Conservation (phyloP, 495 filamentous ascomycete genomes). For the Aspergillus conjunctus region DNA sequence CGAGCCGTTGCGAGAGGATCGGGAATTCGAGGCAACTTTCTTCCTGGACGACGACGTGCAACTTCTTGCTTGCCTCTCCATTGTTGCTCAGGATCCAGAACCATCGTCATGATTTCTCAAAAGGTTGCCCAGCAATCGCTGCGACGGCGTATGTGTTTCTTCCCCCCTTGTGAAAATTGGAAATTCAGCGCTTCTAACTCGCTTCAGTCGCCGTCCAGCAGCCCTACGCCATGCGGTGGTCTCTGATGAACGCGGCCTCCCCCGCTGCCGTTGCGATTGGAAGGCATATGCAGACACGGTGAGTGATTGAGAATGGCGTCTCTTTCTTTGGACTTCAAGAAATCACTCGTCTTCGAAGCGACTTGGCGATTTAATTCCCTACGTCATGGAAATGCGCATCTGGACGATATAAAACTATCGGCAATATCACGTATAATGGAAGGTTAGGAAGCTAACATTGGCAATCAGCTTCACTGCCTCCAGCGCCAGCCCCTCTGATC, state of each 20-base stretch:
- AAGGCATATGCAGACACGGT: constrained; percentile 58
- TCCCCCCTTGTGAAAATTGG: constrained; percentile 8
- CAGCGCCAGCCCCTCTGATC: constrained; percentile 59
- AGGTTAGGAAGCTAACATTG: constrained; percentile 12
- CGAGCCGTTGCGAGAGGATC: constrained; percentile 31
- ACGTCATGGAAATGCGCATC: constrained; percentile 34
- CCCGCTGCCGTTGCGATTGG: constrained; percentile 53
- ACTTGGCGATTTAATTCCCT: constrained; percentile 13
- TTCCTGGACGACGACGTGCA: constrained; percentile 26
- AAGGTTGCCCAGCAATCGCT: constrained; percentile 66
- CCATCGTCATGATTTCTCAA: constrained; percentile 63
- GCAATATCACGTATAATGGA: background rate
- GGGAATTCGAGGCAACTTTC: constrained; percentile 30
- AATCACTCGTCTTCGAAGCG: background rate
- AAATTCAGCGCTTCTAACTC: constrained; percentile 26
- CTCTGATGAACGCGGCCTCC: constrained; percentile 52
- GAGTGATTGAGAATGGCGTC: constrained; percentile 21
- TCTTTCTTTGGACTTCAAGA: background rate
- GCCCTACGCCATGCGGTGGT: constrained; percentile 49
- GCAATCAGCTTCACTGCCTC: constrained; percentile 54
- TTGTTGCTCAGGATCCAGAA: constrained; percentile 20
- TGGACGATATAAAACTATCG: background rate
- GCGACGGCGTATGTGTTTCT: constrained; percentile 62
- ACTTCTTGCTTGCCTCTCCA: constrained; percentile 18
- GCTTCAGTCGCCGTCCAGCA: constrained; percentile 53